Conservation (phyloP, 306 rosid species). For the Castanopsis chinensis region DNA sequence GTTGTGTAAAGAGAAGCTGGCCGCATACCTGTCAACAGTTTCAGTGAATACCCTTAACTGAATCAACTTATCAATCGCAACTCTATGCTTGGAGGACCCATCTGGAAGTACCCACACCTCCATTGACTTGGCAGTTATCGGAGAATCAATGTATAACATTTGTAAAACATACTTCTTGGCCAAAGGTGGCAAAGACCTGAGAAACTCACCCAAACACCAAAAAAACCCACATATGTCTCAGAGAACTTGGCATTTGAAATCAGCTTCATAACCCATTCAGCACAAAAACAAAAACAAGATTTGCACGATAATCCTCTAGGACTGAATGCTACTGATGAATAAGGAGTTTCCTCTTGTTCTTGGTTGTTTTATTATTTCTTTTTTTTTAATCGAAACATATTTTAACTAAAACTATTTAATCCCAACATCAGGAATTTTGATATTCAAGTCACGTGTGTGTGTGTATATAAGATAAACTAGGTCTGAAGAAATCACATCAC, state of each 20-base stretch:
- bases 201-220: conserved; percentile 1
- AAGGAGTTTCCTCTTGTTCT: too few relatives aligned
- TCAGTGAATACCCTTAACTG: conserved; percentile 74
- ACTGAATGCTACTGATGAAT: neutral
- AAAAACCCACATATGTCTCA: conserved; percentile 1
- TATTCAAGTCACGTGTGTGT: neutral
- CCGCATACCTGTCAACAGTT: conserved; percentile 60
- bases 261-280: neutral
- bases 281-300: too few relatives aligned
- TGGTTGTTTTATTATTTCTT: too few relatives aligned
- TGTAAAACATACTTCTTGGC: conserved; percentile 87
- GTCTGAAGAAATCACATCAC: neutral
- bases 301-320: neutral
- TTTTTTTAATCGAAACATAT: too few relatives aligned
- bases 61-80: conserved; percentile 83
- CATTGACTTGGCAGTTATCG: conserved; percentile 67
- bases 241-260: neutral
- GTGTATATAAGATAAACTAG: neutral
- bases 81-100: conserved; percentile 81
- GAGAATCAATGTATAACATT: conserved; percentile 59
- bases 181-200: conserved; percentile 90
- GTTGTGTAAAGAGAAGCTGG: neutral
- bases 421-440: neutral
- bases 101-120: conserved; percentile 93
- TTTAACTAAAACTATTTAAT: neutral